A percentile compares a stretch with the other conserved stretches of the same genome.
phyloP scores from a whole-genome alignment of 176 grass and related monocot genomes.

The Eleusine coracana region DNA sequence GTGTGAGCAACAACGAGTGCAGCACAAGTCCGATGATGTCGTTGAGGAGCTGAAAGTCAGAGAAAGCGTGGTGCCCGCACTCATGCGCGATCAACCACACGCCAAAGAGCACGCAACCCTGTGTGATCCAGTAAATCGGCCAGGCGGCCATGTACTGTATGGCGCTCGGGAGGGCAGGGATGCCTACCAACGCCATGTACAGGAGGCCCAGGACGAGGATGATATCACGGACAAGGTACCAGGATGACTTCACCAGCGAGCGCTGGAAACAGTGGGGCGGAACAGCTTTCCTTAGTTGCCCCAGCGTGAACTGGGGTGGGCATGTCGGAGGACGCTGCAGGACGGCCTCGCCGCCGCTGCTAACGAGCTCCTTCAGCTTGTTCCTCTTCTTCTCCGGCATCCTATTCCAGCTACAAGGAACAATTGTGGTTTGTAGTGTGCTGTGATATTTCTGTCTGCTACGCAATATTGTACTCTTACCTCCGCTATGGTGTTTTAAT shows the following conservation, averaged over 20 bases:
- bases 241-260: conserved; percentile 77
- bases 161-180: conserved; percentile 49
- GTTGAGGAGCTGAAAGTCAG: conserved; percentile 69
- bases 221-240: conserved; percentile 78
- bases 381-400: too few relatives aligned
- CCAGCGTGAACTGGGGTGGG: conserved; percentile 64
- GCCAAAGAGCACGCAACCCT: conserved; percentile 84
- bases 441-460: too few relatives aligned
- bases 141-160: conserved; percentile 48
- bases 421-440: too few relatives aligned
- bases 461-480: too few relatives aligned
- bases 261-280: conserved; percentile 90
- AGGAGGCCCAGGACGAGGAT: conserved; percentile 51
- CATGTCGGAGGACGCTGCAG: too few relatives aligned
- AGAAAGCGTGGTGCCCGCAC: conserved; percentile 96
- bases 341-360: too few relatives aligned
- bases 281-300: conserved; percentile 92
- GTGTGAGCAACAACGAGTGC: conserved; percentile 81
- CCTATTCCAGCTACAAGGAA: too few relatives aligned
- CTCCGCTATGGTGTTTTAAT: too few relatives aligned
- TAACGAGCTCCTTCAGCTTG: too few relatives aligned
- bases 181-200: conserved; percentile 60
- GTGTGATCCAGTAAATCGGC: conserved; percentile 72
- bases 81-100: conserved; percentile 93
- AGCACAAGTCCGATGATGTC: conserved; percentile 85